These are phyloP conservation scores for Clathrus columnatus DNA, from an alignment of 768 basidiomycete genomes.

Conservation along the genomic window DNA sequence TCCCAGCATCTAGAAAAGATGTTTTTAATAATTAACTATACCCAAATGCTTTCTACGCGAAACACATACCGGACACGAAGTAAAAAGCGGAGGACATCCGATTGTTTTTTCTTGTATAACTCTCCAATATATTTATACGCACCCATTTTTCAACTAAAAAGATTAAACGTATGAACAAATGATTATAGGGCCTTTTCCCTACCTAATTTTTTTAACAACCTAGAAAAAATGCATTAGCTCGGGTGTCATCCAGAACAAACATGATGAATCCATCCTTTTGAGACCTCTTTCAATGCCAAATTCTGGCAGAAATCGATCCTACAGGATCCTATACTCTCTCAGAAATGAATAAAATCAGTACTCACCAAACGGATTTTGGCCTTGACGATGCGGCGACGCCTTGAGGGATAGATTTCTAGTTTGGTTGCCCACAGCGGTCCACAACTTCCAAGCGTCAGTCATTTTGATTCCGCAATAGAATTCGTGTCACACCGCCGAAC, in stretches of 20 bases:
- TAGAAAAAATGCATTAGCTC: neutral
- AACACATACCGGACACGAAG: slow-evolving; percentile 80
- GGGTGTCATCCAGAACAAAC: neutral
- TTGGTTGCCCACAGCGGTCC: neutral
- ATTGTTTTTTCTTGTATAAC: slow-evolving; percentile 98
- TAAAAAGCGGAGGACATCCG: slow-evolving; percentile 94
- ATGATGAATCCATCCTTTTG: neutral
- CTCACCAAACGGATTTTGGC: neutral
- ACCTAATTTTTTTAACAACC: neutral
- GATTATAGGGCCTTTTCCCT: too few relatives aligned
- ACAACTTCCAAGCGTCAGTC: too few relatives aligned
- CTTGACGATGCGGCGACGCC: neutral
- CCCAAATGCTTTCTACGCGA: neutral
- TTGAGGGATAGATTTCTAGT: neutral
- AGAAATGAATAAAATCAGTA: neutral
- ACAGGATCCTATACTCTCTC: neutral
- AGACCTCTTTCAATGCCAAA: neutral
- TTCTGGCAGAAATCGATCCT: neutral
- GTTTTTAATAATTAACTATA: slow-evolving; percentile 10
- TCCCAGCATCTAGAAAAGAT: slow-evolving; percentile 85
- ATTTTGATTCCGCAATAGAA: too few relatives aligned
- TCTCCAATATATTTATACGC: slow-evolving; percentile 96
- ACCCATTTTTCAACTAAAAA: slow-evolving; percentile 52
- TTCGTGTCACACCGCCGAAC: too few relatives aligned
- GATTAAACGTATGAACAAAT: too few relatives aligned